These are phyloP conservation scores for Penicillium psychrofluorescens DNA, from an alignment of 495 filamentous ascomycete genomes.

Conservation along the genomic window DNA sequence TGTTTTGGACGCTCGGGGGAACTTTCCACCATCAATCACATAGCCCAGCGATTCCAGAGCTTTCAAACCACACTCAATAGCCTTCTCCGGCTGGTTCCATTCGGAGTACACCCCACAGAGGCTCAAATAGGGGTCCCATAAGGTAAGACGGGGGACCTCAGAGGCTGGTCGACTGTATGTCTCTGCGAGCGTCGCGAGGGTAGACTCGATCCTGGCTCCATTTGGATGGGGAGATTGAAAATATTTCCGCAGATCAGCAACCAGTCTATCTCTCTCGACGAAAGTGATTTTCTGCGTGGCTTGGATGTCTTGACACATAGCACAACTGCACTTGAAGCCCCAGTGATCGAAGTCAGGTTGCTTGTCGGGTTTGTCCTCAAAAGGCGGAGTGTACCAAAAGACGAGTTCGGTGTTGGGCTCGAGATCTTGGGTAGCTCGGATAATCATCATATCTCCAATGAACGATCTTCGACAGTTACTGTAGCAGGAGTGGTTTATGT, in stretches of 20 bases:
- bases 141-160: slow-evolving; percentile 16
- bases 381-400: slow-evolving; percentile 18
- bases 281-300: background rate
- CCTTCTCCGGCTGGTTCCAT: slow-evolving; percentile 4
- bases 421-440: slow-evolving; percentile 41
- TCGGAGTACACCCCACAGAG: slow-evolving; percentile 11
- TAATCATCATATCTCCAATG: slow-evolving; percentile 52
- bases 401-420: slow-evolving; percentile 42
- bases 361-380: slow-evolving; percentile 8
- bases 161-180: slow-evolving; percentile 18
- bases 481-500: slow-evolving; percentile 50
- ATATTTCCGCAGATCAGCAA: background rate
- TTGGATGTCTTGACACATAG: slow-evolving; percentile 26
- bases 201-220: slow-evolving; percentile 2
- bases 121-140: slow-evolving; percentile 18
- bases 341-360: slow-evolving; percentile 19
- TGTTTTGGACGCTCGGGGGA: too few species aligned
- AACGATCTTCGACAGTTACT: slow-evolving; percentile 39
- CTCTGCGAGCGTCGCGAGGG: slow-evolving; percentile 10
- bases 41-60: slow-evolving; percentile 12
- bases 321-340: slow-evolving; percentile 41
- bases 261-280: slow-evolving; percentile 1
- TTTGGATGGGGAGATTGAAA: background rate
- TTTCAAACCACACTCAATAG: slow-evolving; percentile 14
- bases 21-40: slow-evolving; percentile 16